These are phyloP conservation scores for Sporisorium exsertum DNA, from an alignment of 1,284 basidiomycete species.

Conservation along the genomic window DNA sequence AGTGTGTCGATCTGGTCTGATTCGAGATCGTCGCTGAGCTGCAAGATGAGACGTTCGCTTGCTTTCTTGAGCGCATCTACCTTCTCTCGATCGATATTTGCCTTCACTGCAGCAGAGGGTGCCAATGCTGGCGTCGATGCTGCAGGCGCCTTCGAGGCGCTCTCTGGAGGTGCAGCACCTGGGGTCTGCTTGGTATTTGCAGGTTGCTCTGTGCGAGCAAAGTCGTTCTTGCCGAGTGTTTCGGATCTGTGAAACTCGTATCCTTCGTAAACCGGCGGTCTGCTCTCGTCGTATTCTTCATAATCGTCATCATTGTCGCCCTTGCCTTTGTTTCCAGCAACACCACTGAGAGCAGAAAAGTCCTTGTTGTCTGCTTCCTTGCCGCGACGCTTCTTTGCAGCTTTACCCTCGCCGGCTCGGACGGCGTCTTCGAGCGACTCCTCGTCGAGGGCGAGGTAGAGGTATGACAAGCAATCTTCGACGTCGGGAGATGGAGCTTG, in stretches of 20 bases:
- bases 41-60: slow-evolving; percentile 23
- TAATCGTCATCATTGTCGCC: slow-evolving; percentile 32
- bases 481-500: slow-evolving; percentile 77
- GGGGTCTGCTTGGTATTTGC: slow-evolving; percentile 13
- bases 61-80: slow-evolving; percentile 24
- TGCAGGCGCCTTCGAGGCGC: background rate
- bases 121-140: slow-evolving; percentile 5
- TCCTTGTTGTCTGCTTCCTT: slow-evolving; percentile 19
- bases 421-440: slow-evolving; percentile 76
- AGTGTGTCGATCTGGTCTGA: slow-evolving; percentile 55
- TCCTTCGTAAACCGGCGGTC: slow-evolving; percentile 49
- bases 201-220: slow-evolving; percentile 22
- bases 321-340: slow-evolving; percentile 24
- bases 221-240: slow-evolving; percentile 38
- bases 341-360: slow-evolving; percentile 23
- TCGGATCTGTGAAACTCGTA: slow-evolving; percentile 53
- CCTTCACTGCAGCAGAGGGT: background rate
- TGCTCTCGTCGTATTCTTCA: slow-evolving; percentile 55
- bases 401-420: slow-evolving; percentile 69
- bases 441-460: slow-evolving; percentile 69
- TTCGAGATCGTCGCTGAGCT: slow-evolving; percentile 40
- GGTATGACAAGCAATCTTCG: slow-evolving; percentile 81
- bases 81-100: slow-evolving; percentile 24
- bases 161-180: slow-evolving; percentile 21
- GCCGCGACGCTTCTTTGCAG: slow-evolving; percentile 53